These are phyloP conservation scores for Drechmeria coniospora DNA, from an alignment of 2,329 filamentous ascomycete genomes.

Conservation along the genomic window DNA sequence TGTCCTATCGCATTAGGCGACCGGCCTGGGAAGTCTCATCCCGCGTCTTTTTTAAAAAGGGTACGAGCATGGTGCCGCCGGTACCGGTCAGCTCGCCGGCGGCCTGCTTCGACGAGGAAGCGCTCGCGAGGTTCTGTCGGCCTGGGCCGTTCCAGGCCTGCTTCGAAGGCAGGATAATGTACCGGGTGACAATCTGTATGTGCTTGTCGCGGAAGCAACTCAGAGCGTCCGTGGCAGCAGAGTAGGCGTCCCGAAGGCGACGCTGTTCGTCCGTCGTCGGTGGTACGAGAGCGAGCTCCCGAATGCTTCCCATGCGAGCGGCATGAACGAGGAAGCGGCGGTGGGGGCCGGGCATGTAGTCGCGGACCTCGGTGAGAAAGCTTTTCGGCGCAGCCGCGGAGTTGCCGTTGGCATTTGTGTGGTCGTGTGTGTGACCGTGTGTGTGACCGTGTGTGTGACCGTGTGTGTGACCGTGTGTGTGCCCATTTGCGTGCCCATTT, in stretches of 20 bases:
- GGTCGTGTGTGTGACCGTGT: too few relatives aligned
- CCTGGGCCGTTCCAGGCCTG: conserved; percentile 15
- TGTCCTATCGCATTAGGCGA: conserved; percentile 10
- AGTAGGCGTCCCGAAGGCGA: conserved; percentile 36
- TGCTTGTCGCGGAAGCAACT: conserved; percentile 69
- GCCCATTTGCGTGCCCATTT: too few relatives aligned
- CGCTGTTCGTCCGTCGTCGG: conserved; percentile 36
- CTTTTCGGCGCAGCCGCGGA: conserved; percentile 16
- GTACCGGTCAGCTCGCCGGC: conserved; percentile 55
- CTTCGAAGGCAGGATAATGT: conserved; percentile 69
- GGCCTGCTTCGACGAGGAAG: conserved; percentile 18
- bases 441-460: too few relatives aligned
- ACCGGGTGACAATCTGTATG: conserved; percentile 76
- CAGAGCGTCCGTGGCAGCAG: conserved; percentile 60
- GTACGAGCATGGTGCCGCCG: conserved; percentile 73
- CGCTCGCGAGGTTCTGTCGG: conserved; percentile 28
- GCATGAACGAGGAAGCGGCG: conserved; percentile 62
- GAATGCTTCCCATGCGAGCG: conserved; percentile 56
- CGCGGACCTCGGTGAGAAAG: conserved; percentile 55
- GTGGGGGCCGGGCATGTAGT: conserved; percentile 83
- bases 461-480: too few relatives aligned
- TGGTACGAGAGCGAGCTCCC: conserved; percentile 43
- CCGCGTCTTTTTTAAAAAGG: conserved; percentile 76
- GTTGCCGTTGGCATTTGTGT: too few relatives aligned
- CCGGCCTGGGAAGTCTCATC: conserved; percentile 54